A percentile compares a stretch with the other conserved stretches of the same genome.
These are phyloP conservation scores for Boletus smithii DNA, from an alignment of 1,284 basidiomycete species.

Conservation along the genomic window DNA sequence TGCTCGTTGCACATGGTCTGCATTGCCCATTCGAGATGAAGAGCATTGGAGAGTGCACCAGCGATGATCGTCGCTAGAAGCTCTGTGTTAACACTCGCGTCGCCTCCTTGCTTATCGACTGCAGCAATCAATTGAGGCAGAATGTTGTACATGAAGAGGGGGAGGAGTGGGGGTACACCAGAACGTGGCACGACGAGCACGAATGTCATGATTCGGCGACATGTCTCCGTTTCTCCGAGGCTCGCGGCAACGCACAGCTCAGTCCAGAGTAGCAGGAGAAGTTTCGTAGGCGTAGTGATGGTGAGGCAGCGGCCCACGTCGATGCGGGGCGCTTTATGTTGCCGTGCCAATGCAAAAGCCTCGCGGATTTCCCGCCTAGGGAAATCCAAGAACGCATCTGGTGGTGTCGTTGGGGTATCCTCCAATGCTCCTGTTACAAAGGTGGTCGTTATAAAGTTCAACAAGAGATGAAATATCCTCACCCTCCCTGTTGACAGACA, in stretches of 20 bases:
- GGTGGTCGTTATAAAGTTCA: conserved; percentile 1
- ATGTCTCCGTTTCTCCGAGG: conserved; percentile 56
- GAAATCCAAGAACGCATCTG: conserved; percentile 41
- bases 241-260: conserved; percentile 51
- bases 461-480: conserved; percentile 3
- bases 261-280: conserved; percentile 61
- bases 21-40: conserved; percentile 68
- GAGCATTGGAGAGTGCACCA: conserved; percentile 58
- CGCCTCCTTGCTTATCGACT: conserved; percentile 52
- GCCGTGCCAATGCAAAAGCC: conserved; percentile 50
- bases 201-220: conserved; percentile 60
- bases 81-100: conserved; percentile 56
- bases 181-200: conserved; percentile 57
- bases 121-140: conserved; percentile 55
- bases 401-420: conserved; percentile 18
- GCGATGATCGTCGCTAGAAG: conserved; percentile 59
- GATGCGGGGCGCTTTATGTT: conserved; percentile 58
- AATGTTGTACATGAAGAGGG: conserved; percentile 64
- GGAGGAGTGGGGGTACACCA: conserved; percentile 59
- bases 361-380: conserved; percentile 51
- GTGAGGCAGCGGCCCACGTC: conserved; percentile 63
- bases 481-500: conserved; percentile 40
- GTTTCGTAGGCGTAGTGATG: conserved; percentile 51
- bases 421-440: conserved; percentile 14
- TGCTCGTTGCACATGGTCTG: conserved; percentile 50